Base-by-base conservation (phyloP, 2,329 filamentous ascomycete species). In the Aspergillus brasiliensis region DNA sequence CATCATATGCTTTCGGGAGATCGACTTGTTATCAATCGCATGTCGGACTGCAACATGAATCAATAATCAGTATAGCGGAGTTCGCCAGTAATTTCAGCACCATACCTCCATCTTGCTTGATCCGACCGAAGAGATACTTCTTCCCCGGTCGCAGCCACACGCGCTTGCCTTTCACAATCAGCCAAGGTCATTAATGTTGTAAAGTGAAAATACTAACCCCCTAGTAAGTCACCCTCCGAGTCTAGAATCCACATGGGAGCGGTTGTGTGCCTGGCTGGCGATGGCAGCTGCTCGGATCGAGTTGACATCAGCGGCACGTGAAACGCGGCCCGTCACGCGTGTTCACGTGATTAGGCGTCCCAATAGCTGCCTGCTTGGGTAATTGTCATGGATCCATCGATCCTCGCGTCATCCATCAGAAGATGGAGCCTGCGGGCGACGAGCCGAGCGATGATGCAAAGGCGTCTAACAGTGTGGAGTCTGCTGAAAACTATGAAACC, bases 91-190 rank as follows among this genome's bases (percentile, higher is more conserved):
- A 21, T 21, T 4, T 25, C 61, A 15, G 56, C 51, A 47, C 38
- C 60, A 67, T 81, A 86, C 87, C 82, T 69, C 90, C 87, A 58
- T 84, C 83, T 62, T 75, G 70, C 64, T 84, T 84, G 38, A 91
- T 92, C 64, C 94, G 87, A 58, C 94, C 94, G 73, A 97, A 91
- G 19, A 97, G 83, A 74, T 95, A 94, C 68, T 86, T 87, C 73
- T 92, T 91, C 53, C 92, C 93, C 2, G 93, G 93, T 59, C 89
- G 87, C 62, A 97, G 83, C 93, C 93, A 97, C 66, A 93, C 81
- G 69, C 86, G 87, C 75, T 87, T 91, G 62, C 85, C 87, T 90
- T 65, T 15, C 1, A 51, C 23, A 37, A 58, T 67, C 62, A 67
- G 64, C 52, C 27, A 28, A 21, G 8, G n/a, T 31, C 25, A 5